These are phyloP conservation scores for Pterulicium gracile DNA, from an alignment of 1,284 basidiomycete species.

Conservation along the genomic window DNA sequence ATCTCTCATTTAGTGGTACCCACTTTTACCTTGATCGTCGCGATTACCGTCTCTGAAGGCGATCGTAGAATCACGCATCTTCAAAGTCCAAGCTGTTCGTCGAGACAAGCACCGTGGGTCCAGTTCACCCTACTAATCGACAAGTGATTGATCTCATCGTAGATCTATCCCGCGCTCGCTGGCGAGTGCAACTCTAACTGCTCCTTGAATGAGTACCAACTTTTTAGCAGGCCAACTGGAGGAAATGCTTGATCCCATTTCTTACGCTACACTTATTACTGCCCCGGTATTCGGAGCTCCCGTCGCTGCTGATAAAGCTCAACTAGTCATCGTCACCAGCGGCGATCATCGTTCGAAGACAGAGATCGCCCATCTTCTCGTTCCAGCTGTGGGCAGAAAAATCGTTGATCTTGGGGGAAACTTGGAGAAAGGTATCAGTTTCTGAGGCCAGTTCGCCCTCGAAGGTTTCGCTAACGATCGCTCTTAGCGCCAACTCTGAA, in stretches of 20 bases:
- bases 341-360: conserved; percentile 83
- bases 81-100: conserved; percentile 63
- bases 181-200: no score
- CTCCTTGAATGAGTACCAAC: no score
- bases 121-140: conserved; percentile 4
- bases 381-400: conserved; percentile 75
- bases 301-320: conserved; percentile 53
- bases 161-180: conserved; percentile 65
- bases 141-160: conserved; percentile 2
- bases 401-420: conserved; percentile 67
- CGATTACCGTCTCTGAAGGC: background rate
- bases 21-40: no score
- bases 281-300: conserved; percentile 78
- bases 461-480: conserved; percentile 4
- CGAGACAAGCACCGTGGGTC: conserved; percentile 66
- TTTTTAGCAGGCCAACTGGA: conserved; percentile 61
- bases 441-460: background rate
- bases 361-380: conserved; percentile 61
- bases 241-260: conserved; percentile 47
- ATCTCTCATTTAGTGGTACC: conserved; percentile 43
- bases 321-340: conserved; percentile 69
- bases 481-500: conserved; percentile 64
- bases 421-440: conserved; percentile 53
- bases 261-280: conserved; percentile 60
- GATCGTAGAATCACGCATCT: conserved; percentile 27